Evolutionary conservation across 2,329 filamentous ascomycete species (phyloP).

Genomic region (Chaetoscypha palmicola): DNA sequence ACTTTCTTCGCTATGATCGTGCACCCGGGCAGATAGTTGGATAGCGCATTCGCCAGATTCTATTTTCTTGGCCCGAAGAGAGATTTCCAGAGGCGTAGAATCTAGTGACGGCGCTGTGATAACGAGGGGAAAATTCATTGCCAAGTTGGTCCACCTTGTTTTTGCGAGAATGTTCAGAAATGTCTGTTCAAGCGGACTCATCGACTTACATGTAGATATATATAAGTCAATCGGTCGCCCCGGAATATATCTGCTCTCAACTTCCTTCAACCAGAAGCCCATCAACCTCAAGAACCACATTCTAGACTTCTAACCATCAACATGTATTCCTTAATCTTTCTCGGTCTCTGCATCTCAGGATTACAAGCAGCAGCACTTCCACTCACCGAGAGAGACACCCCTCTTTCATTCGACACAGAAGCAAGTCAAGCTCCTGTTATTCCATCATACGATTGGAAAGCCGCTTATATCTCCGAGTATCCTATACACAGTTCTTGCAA

Average conservation of each 20-base stretch:
- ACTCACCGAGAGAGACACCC: not conserved
- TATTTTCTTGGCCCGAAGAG: not conserved
- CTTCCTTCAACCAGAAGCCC: not conserved
- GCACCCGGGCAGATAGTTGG: too few relatives aligned
- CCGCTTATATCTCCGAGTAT: conserved; percentile 24
- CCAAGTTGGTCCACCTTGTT: too few relatives aligned
- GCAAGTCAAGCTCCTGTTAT: not conserved
- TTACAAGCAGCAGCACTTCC: conserved; percentile 3
- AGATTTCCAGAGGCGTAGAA: not conserved
- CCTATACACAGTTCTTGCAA: conserved; percentile 62
- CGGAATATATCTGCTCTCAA: not conserved
- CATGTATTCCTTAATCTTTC: not conserved
- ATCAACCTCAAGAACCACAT: too few relatives aligned
- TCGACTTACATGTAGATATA: too few relatives aligned
- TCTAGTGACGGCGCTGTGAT: too few relatives aligned
- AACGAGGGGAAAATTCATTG: too few relatives aligned
- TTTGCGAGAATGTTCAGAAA: too few relatives aligned
- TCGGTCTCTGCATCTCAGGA: not conserved
- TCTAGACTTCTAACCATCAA: too few relatives aligned
- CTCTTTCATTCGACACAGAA: conserved; percentile 1
- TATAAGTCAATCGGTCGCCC: too few relatives aligned
- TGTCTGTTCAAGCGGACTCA: too few relatives aligned
- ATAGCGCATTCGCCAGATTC: not conserved
- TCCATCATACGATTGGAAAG: conserved; percentile 4
- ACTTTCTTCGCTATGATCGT: too few relatives aligned